phyloP scores from a whole-genome alignment of 2,329 filamentous ascomycete species.

The Gaeumannomyces tritici region DNA sequence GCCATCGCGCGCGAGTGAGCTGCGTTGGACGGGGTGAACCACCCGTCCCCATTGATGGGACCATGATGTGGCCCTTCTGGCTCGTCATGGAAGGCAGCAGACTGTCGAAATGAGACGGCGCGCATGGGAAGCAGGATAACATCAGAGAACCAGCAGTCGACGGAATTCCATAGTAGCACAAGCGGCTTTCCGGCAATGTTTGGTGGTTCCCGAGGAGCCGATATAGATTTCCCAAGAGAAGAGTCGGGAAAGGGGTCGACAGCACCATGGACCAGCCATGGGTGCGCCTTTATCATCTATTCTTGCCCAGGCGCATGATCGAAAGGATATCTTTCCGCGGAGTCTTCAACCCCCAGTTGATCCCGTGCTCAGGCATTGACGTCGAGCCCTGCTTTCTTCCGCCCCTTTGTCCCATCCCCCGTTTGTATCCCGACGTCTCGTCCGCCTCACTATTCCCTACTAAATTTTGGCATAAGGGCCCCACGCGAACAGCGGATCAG shows the following conservation, averaged over 20 bases:
- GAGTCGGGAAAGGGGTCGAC: background rate
- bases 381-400: too few relatives aligned
- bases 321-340: too few relatives aligned
- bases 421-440: too few relatives aligned
- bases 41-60: background rate
- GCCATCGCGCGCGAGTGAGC: background rate
- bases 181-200: background rate
- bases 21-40: background rate
- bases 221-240: background rate
- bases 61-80: background rate
- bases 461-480: background rate
- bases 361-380: too few relatives aligned
- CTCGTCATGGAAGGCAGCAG: background rate
- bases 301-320: too few relatives aligned
- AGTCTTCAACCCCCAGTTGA: too few relatives aligned
- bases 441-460: too few relatives aligned
- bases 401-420: too few relatives aligned
- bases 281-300: background rate
- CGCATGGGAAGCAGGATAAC: too few relatives aligned
- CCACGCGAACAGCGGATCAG: background rate
- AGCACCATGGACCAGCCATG: too few relatives aligned
- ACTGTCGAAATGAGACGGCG: background rate
- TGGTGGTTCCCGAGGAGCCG: background rate
- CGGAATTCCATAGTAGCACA: background rate
- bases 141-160: background rate